Percentiles rank a stretch among this genome's conserved stretches.
Conservation (phyloP, 768 basidiomycete genomes). For the Termitomyces sp. region DNA sequence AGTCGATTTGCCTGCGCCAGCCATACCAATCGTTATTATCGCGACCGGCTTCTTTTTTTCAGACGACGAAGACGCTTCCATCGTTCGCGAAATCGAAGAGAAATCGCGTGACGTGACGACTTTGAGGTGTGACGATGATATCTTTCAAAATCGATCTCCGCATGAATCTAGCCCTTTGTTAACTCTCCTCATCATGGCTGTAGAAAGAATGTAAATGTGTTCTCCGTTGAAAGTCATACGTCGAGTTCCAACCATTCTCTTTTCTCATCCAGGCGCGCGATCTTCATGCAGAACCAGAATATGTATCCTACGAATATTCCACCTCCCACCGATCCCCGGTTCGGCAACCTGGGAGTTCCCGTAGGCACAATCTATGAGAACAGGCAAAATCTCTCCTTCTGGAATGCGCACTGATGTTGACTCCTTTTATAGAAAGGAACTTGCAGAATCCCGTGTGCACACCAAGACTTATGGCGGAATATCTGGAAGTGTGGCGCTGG, state of each 20-base stretch:
- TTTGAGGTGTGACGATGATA: background rate
- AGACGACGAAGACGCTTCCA: conserved; percentile 13
- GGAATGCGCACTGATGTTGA: background rate
- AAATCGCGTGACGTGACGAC: conserved; percentile 6
- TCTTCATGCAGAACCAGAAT: conserved; percentile 14
- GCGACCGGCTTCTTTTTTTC: conserved; percentile 61
- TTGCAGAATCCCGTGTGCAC: conserved; percentile 22
- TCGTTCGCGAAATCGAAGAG: background rate
- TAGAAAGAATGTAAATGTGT: conserved; percentile 19
- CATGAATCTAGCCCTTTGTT: background rate
- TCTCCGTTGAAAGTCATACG: background rate
- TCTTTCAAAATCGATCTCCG: background rate
- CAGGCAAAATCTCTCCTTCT: conserved; percentile 13
- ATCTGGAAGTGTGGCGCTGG: conserved; percentile 19
- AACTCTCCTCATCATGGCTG: conserved; percentile 8
- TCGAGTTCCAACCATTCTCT: background rate
- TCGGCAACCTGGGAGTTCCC: conserved; percentile 17
- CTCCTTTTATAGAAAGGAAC: conserved; percentile 19
- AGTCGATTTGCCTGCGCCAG: conserved; percentile 95
- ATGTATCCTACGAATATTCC: conserved; percentile 14
- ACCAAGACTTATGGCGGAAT: conserved; percentile 27
- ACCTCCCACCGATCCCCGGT: conserved; percentile 15
- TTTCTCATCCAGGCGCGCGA: conserved; percentile 11
- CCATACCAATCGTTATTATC: conserved; percentile 94
- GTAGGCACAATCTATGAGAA: conserved; percentile 17